A percentile compares a stretch with the other conserved stretches of the same genome.
phyloP scores from a whole-genome alignment of 352 stramenopile genomes.

The Achlya hypogyna region DNA sequence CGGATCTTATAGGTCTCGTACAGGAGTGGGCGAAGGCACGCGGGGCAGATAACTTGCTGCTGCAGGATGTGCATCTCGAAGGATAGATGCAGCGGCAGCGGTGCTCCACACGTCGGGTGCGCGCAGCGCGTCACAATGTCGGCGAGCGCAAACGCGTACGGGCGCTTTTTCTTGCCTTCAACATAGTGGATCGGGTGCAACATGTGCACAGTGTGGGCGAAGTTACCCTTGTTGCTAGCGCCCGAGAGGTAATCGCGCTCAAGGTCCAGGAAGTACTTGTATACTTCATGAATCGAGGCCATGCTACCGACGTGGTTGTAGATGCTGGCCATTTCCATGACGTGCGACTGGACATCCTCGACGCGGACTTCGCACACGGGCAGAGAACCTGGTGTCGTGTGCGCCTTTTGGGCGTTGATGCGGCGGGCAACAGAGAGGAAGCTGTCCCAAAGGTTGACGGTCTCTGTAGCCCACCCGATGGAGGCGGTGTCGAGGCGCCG shows the following conservation, averaged over 20 bases:
- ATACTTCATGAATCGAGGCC: neutral
- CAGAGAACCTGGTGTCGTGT: neutral
- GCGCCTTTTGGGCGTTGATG: neutral
- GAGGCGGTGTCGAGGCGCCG: neutral
- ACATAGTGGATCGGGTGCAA: conserved; percentile 7
- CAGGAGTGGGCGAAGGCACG: neutral
- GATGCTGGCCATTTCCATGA: conserved; percentile 3
- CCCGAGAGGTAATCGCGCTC: neutral
- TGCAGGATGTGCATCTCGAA: conserved; percentile 4
- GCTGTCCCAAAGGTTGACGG: neutral
- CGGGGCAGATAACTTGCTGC: neutral
- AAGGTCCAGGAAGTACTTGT: neutral
- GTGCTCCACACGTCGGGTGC: neutral
- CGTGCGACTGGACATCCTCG: neutral
- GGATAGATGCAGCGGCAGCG: neutral
- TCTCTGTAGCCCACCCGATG: neutral
- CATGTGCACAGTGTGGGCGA: conserved; percentile 12
- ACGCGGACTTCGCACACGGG: neutral
- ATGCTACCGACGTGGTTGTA: neutral
- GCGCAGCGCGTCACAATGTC: neutral
- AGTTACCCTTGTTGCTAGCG: neutral
- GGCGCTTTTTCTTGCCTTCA: neutral
- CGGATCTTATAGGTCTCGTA: neutral
- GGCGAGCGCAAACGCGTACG: neutral
- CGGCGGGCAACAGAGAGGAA: neutral